phyloP scores from a whole-genome alignment of 768 basidiomycete genomes.

The Crepidotus variabilis region DNA sequence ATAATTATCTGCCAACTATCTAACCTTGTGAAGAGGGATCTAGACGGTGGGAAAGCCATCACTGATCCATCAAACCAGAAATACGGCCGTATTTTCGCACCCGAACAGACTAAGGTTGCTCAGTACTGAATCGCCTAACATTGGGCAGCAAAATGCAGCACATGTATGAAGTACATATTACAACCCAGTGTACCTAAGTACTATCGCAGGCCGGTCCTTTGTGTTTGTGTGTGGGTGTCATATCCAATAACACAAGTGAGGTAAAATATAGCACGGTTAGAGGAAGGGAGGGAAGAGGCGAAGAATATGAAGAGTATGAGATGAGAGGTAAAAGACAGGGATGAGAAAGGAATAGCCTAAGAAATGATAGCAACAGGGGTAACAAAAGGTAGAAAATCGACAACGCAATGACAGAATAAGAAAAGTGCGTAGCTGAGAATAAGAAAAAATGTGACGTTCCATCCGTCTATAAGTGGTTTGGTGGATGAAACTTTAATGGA shows the following conservation, averaged over 20 bases:
- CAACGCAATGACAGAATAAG: not conserved
- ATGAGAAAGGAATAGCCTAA: not conserved
- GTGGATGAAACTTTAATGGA: slow-evolving; percentile 2
- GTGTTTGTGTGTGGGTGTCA: not conserved
- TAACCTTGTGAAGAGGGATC: no score
- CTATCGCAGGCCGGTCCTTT: not conserved
- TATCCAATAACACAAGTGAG: not conserved
- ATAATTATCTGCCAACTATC: no score
- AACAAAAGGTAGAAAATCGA: slow-evolving; percentile 1
- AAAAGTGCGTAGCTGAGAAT: slow-evolving; percentile 2
- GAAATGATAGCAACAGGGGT: not conserved
- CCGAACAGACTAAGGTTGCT: no score
- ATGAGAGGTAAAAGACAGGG: slow-evolving; percentile 2
- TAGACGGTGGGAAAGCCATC: no score
- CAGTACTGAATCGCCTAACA: no score
- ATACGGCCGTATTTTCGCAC: no score
- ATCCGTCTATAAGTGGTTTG: slow-evolving; percentile 7
- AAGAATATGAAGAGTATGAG: slow-evolving; percentile 1
- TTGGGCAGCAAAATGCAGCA: not conserved
- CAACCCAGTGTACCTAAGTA: not conserved
- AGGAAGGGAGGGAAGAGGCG: not conserved
- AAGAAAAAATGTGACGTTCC: slow-evolving; percentile 7
- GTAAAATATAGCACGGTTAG: not conserved
- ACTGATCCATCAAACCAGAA: no score
- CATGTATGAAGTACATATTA: not conserved